Evolutionary conservation across 805 yeast species (phyloP).

Genomic region (Candida dendrica): DNA sequence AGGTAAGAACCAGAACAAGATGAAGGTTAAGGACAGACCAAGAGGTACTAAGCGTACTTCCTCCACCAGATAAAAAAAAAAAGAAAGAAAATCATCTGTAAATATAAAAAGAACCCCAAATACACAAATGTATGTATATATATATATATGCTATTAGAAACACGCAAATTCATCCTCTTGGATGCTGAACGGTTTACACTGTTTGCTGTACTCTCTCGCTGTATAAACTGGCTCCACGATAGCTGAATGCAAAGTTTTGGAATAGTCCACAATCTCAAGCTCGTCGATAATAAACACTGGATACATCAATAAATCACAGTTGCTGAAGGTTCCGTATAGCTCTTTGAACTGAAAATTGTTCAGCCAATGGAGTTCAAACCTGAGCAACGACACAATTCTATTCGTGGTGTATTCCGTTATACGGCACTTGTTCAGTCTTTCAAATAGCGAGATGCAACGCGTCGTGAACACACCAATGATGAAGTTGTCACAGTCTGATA

Average conservation of each 20-base stretch:
- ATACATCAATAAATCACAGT: not conserved
- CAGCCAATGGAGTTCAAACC: constrained; percentile 5
- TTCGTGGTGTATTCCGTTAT: constrained; percentile 7
- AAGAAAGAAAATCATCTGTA: not conserved
- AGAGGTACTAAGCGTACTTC: constrained; percentile 31
- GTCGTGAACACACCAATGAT: constrained; percentile 3
- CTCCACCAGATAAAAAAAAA: not conserved
- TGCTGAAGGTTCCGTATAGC: not conserved
- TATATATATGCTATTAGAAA: no score
- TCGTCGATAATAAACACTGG: constrained; percentile 5
- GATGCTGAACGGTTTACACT: constrained; percentile 3
- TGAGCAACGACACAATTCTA: constrained; percentile 2
- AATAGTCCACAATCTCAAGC: constrained; percentile 6
- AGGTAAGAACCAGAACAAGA: constrained; percentile 76
- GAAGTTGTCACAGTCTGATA: constrained; percentile 7
- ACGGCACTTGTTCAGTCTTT: constrained; percentile 6
- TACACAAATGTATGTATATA: not conserved
- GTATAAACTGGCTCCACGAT: constrained; percentile 6
- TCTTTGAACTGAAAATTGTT: not conserved
- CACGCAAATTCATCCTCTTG: constrained; percentile 1
- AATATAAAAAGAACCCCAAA: not conserved
- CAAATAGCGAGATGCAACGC: constrained; percentile 3
- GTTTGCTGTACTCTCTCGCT: constrained; percentile 1
- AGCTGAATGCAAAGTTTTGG: constrained; percentile 3
- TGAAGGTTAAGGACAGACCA: constrained; percentile 88